Conservation (phyloP, 805 yeast species). For the Candida gorgasii region DNA sequence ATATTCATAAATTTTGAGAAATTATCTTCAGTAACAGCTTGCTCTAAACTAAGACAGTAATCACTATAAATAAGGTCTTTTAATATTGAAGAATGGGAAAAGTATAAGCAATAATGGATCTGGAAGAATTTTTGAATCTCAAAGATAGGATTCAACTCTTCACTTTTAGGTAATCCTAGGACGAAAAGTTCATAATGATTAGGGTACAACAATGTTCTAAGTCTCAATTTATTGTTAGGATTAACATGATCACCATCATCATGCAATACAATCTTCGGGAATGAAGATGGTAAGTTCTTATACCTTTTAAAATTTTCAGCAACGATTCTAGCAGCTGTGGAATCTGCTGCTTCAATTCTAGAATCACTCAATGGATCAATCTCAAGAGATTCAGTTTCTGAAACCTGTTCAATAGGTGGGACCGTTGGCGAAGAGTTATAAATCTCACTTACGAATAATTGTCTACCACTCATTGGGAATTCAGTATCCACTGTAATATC, state of each 20-base stretch:
- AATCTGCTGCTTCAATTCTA: conserved; percentile 27
- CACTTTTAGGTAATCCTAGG: conserved; percentile 52
- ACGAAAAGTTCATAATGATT: conserved; percentile 51
- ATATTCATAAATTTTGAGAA: conserved; percentile 36
- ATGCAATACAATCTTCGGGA: conserved; percentile 32
- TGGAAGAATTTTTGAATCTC: conserved; percentile 55
- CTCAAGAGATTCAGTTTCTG: conserved; percentile 7
- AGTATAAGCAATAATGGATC: conserved; percentile 41
- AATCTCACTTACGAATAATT: conserved; percentile 32
- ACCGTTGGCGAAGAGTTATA: conserved; percentile 22
- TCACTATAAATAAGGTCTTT: conserved; percentile 33
- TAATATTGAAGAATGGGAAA: conserved; percentile 36
- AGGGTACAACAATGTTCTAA: conserved; percentile 42
- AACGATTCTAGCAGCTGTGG: conserved; percentile 33
- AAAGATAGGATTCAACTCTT: conserved; percentile 60
- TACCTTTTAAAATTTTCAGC: conserved; percentile 29
- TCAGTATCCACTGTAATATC: conserved; percentile 34
- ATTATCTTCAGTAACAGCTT: conserved; percentile 31
- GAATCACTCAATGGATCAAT: conserved; percentile 17
- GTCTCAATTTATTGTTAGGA: conserved; percentile 28
- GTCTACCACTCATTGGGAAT: conserved; percentile 25
- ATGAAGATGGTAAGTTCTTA: conserved; percentile 33
- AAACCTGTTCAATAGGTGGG: conserved; percentile 19
- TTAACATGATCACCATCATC: conserved; percentile 21
- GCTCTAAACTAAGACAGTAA: conserved; percentile 33